These are phyloP conservation scores for Phytophthora fragariae DNA, from an alignment of 352 stramenopile genomes.

Conservation along the genomic window DNA sequence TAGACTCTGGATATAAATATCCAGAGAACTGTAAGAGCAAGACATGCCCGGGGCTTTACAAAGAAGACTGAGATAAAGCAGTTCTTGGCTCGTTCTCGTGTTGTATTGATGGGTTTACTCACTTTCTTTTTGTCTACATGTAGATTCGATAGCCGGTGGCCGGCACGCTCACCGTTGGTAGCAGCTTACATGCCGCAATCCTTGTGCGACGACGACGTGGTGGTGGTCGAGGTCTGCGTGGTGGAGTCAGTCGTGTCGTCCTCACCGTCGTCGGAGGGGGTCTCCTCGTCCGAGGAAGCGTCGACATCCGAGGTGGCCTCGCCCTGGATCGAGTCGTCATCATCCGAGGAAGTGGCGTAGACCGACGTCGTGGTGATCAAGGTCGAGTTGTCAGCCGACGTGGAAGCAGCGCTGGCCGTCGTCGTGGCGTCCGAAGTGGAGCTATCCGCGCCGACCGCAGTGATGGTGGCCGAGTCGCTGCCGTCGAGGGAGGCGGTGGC, in stretches of 20 bases:
- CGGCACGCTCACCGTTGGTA: no score
- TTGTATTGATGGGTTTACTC: no score
- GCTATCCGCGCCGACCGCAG: constrained; percentile 11
- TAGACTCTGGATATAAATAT: no score
- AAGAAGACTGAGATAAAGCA: no score
- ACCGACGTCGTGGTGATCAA: no score
- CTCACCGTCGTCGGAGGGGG: neutral
- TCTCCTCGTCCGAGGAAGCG: constrained; percentile 14
- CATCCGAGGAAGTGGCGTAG: neutral
- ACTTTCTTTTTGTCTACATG: no score
- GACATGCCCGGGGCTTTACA: no score
- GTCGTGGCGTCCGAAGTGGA: constrained; percentile 1
- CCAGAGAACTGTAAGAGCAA: no score
- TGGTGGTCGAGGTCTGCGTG: constrained; percentile 2
- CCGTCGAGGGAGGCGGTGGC: constrained; percentile 23
- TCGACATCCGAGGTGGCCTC: constrained; percentile 3
- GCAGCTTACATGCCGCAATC: constrained; percentile 43
- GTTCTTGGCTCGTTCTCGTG: no score
- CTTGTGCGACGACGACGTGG: constrained; percentile 31
- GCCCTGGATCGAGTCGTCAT: constrained; percentile 2
- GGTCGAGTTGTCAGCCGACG: neutral
- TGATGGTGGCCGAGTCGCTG: constrained; percentile 24
- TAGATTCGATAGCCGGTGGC: no score
- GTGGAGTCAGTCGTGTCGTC: no score
- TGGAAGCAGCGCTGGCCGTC: constrained; percentile 6